A percentile compares a stretch with the other conserved stretches of the same genome.
phyloP scores from a whole-genome alignment of 257 asterid genomes.

The Solanum raphanifolium region DNA sequence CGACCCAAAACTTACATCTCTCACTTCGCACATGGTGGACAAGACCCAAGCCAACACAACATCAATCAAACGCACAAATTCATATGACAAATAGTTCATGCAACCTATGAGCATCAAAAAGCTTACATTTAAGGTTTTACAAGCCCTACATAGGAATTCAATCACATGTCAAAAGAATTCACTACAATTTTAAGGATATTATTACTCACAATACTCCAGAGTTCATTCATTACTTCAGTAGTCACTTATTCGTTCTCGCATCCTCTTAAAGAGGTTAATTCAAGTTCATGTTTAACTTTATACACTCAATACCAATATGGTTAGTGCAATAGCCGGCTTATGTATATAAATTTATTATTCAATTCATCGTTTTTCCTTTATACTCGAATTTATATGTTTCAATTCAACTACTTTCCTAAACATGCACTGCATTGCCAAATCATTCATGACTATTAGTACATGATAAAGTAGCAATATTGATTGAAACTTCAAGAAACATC shows the following conservation, averaged over 20 bases:
- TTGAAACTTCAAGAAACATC: not conserved
- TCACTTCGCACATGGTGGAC: not conserved
- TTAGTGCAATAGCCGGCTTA: not conserved
- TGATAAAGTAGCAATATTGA: not conserved
- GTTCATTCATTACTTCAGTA: not conserved
- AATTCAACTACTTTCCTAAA: not conserved
- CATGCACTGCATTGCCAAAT: not conserved
- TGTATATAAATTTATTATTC: not conserved
- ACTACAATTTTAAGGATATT: not conserved
- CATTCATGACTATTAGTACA: not conserved
- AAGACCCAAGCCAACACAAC: not conserved
- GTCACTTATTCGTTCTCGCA: not conserved
- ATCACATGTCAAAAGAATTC: not conserved
- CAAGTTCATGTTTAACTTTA: not conserved
- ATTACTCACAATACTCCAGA: not conserved
- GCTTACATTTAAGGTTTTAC: not conserved
- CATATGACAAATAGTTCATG: not conserved
- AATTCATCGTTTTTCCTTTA: not conserved
- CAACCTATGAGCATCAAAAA: rapidly evolving
- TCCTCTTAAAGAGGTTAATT: not conserved
- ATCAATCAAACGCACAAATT: too few relatives aligned
- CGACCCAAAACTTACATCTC: not conserved
- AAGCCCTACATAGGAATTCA: not conserved
- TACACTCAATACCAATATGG: not conserved
- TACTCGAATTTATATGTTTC: not conserved